Evolutionary conservation across 2,329 filamentous ascomycete species (phyloP), one percentile per base, ranked within the genome.

Genomic region (Nannizziopsis barbatae): DNA sequence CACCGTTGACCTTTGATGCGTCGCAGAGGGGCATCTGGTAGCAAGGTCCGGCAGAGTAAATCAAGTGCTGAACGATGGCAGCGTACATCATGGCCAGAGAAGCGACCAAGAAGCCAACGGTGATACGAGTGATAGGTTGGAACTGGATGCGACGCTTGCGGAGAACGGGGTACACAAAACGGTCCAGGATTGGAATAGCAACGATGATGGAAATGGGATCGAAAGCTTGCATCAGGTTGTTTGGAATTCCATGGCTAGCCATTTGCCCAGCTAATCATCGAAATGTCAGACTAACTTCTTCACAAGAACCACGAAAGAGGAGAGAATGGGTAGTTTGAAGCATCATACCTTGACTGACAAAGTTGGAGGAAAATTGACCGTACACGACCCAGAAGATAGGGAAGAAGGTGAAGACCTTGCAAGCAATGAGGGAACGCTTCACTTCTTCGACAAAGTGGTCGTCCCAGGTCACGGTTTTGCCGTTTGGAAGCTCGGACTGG

Each of bases 121-220:
- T 74, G 65, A 89, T 87, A 62, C 80, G 81, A 71, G 82, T 86
- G 68, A 87, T 83, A 40, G 83, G 84, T 0, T 75, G 83, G 70
- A 87, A 85, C 49, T 71, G 69, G 60, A 86, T 74, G 38, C 75
- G 76, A 12, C 73, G 50, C 58, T 75, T 79, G 59, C 80, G 78
- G 50, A 87, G 74, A 12, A 71, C 60, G 0, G 84, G 84, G 65
- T 87, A 89, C 50, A 88, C 56, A 33, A 80, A 11, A 18, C 71
- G 71, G 59, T 88, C 83, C 55, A 80, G 75, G 52, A 88, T 66
- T 3, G 83, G 83, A 42, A 87, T 83, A 64, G 87, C 76, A 59
- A 88, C 79, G 57, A 89, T 76, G 53, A 88, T 77, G 18, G 81
- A 77, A 54, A 89, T 77, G 5, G 84, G 83, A 63, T 88, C 81